phyloP scores from a whole-genome alignment of 2,329 filamentous ascomycete genomes.

The Pyrenochaeta sp. region DNA sequence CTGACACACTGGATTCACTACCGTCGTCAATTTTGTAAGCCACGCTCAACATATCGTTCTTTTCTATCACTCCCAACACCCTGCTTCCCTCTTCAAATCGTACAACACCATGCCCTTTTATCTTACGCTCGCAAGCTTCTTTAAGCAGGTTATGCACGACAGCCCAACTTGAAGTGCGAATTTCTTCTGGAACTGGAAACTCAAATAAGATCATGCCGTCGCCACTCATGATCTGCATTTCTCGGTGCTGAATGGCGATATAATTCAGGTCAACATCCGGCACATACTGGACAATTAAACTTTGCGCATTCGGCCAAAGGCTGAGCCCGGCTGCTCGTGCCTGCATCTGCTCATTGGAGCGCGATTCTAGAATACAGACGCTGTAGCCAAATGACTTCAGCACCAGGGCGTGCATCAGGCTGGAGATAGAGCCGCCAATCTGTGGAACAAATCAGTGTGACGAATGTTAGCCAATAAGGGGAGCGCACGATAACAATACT shows the following conservation, averaged over 20 bases:
- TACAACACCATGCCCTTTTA: conserved; percentile 4
- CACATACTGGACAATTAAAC: conserved; percentile 17
- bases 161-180: conserved; percentile 27
- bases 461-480: neutral
- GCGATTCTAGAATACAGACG: conserved; percentile 23
- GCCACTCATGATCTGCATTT: conserved; percentile 18
- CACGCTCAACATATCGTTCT: conserved; percentile 7
- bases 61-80: conserved; percentile 12
- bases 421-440: conserved; percentile 29
- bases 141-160: conserved; percentile 18
- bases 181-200: conserved; percentile 6
- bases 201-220: conserved; percentile 13
- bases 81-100: conserved; percentile 8
- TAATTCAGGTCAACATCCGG: conserved; percentile 12
- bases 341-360: conserved; percentile 14
- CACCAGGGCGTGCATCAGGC: conserved; percentile 30
- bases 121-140: conserved; percentile 11
- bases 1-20: neutral
- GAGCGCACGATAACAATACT: conserved; percentile 6
- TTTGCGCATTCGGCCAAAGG: conserved; percentile 21
- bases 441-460: neutral
- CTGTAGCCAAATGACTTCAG: conserved; percentile 25
- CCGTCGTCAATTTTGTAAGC: conserved; percentile 6
- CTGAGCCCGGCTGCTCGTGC: conserved; percentile 27
- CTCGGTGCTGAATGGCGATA: conserved; percentile 12